Base-by-base conservation (phyloP, 768 basidiomycete genomes). In the Harrya chromipes region DNA sequence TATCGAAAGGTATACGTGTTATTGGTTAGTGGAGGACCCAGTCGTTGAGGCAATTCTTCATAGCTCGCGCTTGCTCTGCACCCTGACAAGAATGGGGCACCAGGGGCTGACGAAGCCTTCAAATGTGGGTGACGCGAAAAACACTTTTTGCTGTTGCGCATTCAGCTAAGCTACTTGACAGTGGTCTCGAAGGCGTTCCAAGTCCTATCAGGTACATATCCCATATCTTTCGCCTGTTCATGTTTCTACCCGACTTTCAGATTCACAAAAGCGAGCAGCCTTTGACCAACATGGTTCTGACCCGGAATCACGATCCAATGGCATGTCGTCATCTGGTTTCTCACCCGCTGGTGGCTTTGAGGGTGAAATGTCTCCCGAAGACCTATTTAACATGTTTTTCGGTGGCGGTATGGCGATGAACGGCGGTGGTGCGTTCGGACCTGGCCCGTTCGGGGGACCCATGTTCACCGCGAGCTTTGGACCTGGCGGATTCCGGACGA, bases 131-230 rank as follows among this genome's bases (percentile, higher is more conserved):
- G 43, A 35, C 50, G 23, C 49, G 29, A 3, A 21, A 31, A 36
- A 19, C 39, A 0, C 17, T 43, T 35, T 50, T 43, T 46, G 47
- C 31, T 19, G 21, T 11, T 12, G n/a, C 43, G 37, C 26, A 44
- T 41, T 40, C 31, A 37, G 41, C 37, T 50, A 19, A 60, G 57
- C 3, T 46, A 11, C 9, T 34, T 16, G 20, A 11, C 62, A 98
- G 95, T 94, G 87, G 92, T 98, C 24, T 95, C 93, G 4, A 97
- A 97, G 71, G 94, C 94, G 10, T 98, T 97, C 70, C 93, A 95
- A 65, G 85, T 97, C 9, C 73, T 98, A 31, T 94, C 92, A 65
- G 87, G 87, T 83, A 55, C 40, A 56, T 55, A 16, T 33, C 20
- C 35, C 24, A 21, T 6, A 3, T 23, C 19, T 33, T 20, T 31